A percentile compares a stretch with the other conserved stretches of the same genome.
phyloP scores from a whole-genome alignment of 2,329 filamentous ascomycete genomes.

The Botrytis porri region DNA sequence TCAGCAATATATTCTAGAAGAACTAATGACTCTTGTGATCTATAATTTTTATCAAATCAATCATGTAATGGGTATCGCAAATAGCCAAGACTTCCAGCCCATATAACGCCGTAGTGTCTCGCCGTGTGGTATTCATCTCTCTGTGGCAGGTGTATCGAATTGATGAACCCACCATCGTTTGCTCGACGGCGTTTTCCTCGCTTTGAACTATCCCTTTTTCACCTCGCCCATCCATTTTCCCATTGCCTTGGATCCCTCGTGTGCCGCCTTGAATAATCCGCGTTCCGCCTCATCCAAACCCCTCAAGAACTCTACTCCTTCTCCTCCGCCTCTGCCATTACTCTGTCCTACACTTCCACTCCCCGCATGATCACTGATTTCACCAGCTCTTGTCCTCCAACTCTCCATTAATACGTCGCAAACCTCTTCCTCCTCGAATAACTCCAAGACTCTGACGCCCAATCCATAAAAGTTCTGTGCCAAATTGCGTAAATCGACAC shows the following conservation, averaged over 20 bases:
- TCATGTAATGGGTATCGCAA: slow-evolving; percentile 4
- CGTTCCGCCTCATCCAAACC: slow-evolving; percentile 90
- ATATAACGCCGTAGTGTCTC: background rate
- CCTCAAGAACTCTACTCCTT: slow-evolving; percentile 77
- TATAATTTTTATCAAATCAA: background rate
- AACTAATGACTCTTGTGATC: background rate
- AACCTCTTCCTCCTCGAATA: slow-evolving; percentile 87
- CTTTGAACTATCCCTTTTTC: slow-evolving; percentile 33
- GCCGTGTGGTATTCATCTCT: background rate
- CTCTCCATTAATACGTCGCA: slow-evolving; percentile 70
- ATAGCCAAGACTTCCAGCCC: background rate
- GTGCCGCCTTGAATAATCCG: slow-evolving; percentile 67
- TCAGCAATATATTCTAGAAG: background rate
- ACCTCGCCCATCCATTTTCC: slow-evolving; percentile 62
- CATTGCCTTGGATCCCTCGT: slow-evolving; percentile 68
- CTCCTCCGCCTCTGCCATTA: slow-evolving; percentile 66
- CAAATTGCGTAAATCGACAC: slow-evolving; percentile 78
- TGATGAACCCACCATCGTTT: background rate
- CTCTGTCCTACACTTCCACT: slow-evolving; percentile 74
- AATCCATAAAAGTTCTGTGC: slow-evolving; percentile 86
- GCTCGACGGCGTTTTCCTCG: background rate
- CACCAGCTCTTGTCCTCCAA: slow-evolving; percentile 75
- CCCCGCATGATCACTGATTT: slow-evolving; percentile 84
- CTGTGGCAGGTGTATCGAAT: background rate
- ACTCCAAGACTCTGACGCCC: slow-evolving; percentile 78